phyloP scores from a whole-genome alignment of 495 filamentous ascomycete species.

The Clohesyomyces aquaticus region DNA sequence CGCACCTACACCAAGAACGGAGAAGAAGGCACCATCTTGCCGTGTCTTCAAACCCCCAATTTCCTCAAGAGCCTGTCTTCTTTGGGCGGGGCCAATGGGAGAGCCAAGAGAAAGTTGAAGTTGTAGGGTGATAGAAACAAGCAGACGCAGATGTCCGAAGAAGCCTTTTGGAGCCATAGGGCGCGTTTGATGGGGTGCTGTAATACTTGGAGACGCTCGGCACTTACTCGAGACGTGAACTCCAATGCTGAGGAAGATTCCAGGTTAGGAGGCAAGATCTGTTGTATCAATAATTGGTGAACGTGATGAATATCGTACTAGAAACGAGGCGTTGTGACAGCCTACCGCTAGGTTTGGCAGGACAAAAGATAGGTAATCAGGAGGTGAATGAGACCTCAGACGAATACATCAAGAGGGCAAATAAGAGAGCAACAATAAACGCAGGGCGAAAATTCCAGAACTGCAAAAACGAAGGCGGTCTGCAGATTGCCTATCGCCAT shows the following conservation, averaged over 20 bases:
- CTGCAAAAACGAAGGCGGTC: too few relatives aligned
- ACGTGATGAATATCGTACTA: background rate
- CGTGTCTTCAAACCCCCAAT: background rate
- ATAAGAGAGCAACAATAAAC: background rate
- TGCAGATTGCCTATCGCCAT: too few relatives aligned
- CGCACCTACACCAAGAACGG: conserved; percentile 31
- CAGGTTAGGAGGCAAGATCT: background rate
- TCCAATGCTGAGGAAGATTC: background rate
- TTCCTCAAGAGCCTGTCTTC: conserved; percentile 10
- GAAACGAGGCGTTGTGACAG: background rate
- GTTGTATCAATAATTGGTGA: background rate
- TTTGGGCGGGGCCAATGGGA: background rate
- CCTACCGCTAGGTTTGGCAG: background rate
- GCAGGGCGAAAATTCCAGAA: too few relatives aligned
- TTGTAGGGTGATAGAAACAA: conserved; percentile 4
- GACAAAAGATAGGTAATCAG: background rate
- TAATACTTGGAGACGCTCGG: background rate
- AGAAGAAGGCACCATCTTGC: conserved; percentile 18
- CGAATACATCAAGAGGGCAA: background rate
- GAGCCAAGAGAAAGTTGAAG: conserved; percentile 1
- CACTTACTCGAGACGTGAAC: background rate
- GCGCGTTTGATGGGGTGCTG: background rate
- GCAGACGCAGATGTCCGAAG: background rate
- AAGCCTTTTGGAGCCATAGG: background rate
- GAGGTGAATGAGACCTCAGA: too few relatives aligned